Conservation (phyloP, 2,329 filamentous ascomycete species). For the Diaporthe capsici region DNA sequence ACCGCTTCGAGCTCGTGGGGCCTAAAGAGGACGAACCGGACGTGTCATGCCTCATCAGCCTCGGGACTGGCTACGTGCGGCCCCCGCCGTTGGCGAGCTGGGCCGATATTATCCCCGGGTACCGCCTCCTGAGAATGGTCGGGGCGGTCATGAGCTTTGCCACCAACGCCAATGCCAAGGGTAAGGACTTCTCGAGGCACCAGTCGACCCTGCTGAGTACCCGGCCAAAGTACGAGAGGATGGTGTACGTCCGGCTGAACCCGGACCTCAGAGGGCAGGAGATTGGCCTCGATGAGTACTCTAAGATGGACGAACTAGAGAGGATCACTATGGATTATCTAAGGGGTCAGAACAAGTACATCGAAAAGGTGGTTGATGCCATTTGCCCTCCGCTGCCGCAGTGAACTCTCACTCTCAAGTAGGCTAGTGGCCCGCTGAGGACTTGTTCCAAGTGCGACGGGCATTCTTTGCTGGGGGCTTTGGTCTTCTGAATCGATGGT, state of each 20-base stretch:
- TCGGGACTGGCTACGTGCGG: neutral
- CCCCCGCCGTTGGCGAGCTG: neutral
- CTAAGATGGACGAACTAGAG: neutral
- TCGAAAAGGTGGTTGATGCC: neutral
- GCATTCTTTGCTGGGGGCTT: neutral
- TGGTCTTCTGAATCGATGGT: neutral
- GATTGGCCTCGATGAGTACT: neutral
- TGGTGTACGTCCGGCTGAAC: conserved; percentile 2
- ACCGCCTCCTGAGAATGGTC: neutral
- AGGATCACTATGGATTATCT: neutral
- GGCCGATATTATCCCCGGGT: neutral
- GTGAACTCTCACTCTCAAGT: neutral
- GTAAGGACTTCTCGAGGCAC: conserved; percentile 5
- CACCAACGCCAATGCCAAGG: neutral
- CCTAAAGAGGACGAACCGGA: conserved; percentile 2
- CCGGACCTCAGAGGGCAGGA: neutral
- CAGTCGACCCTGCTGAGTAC: neutral
- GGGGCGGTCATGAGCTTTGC: neutral
- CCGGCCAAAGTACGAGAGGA: neutral
- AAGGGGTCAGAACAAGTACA: neutral
- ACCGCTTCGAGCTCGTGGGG: neutral
- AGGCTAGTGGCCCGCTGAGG: neutral
- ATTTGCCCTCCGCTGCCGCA: neutral
- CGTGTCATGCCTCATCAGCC: conserved; percentile 17
- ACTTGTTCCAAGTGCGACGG: neutral